These are phyloP conservation scores for Avena sativa DNA, from an alignment of 176 grass and related monocot species.

Conservation along the genomic window DNA sequence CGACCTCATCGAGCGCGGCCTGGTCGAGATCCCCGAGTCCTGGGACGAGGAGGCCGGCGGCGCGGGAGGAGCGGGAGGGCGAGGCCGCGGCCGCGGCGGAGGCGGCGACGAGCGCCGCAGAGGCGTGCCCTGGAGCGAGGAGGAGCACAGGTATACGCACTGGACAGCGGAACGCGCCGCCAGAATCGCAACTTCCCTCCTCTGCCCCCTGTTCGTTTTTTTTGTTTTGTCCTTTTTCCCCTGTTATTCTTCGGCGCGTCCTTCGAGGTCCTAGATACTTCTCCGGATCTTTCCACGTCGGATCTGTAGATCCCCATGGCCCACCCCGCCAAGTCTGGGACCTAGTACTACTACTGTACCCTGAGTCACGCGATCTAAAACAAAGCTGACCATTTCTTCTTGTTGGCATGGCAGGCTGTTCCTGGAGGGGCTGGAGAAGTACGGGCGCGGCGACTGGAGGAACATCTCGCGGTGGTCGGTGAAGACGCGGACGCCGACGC, in stretches of 20 bases:
- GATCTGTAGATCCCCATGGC: not conserved
- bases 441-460: conserved; percentile 92
- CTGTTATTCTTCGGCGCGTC: not conserved
- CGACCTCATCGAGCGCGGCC: conserved; percentile 77
- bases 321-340: not conserved
- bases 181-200: not conserved
- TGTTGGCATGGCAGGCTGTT: conserved; percentile 44
- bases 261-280: conserved; percentile 38
- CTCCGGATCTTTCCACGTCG: conserved; percentile 21
- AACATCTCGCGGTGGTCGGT: conserved; percentile 93
- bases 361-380: too few species aligned
- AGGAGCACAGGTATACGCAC: conserved; percentile 70
- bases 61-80: not conserved
- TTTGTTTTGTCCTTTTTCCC: conserved; percentile 17
- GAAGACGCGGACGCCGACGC: conserved; percentile 86
- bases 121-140: conserved; percentile 86
- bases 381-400: not conserved
- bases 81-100: not conserved
- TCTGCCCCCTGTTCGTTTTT: not conserved
- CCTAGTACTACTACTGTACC: not conserved
- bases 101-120: conserved; percentile 59
- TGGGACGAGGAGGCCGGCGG: conserved; percentile 42
- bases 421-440: conserved; percentile 73
- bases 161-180: not conserved
- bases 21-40: conserved; percentile 48